Base-by-base conservation (phyloP, 2,329 filamentous ascomycete genomes). In the Neonectria faginata region DNA sequence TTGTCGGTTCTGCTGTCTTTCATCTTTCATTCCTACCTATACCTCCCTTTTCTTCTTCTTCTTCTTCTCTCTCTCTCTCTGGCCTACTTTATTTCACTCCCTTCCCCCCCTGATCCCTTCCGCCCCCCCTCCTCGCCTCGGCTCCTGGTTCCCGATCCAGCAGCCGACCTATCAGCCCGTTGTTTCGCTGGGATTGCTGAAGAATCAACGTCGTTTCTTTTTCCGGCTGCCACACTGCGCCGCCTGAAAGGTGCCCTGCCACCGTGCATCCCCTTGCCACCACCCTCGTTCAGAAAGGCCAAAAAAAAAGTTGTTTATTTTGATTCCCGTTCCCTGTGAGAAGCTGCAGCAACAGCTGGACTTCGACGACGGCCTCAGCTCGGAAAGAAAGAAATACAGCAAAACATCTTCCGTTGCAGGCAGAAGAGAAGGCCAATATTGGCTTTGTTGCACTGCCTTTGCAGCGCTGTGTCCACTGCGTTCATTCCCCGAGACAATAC, bases 111-210 rank as follows among this genome's bases (percentile, higher is more conserved):
- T 59, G 53, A 29, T 48, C 44, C 53, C 57, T 51, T 20, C 44
- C 48, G 5, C 33, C 33, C 31, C 25, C 11, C 48, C 47, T 42
- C 58, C 57, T 67, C 51, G 52, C 11, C 50, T 60, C 57, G 63
- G 55, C 33, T 62, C 42, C 64, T 64, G 41, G 50, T 60, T 48
- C 50, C 59, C 58, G 67, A 69, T 59, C 59, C 59, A 61, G 60
- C 58, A 44, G 62, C 64, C 29, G 57, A 56, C 59, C 56, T 66
- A 64, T 63, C 68, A 39, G 45, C 60, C 64, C 48, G 52, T 45
- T 70, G 53, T 61, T 61, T 64, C 60, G 53, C 70, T 63, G 52
- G 71, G 65, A 68, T 73, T 72, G 61, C 60, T 67, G 25, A 64
- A 68, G 70, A 60, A 45, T 39, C 57, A 39, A 60, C 50, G 55